These are phyloP conservation scores for Linderniella brevidens DNA, from an alignment of 257 asterid genomes.

Conservation along the genomic window DNA sequence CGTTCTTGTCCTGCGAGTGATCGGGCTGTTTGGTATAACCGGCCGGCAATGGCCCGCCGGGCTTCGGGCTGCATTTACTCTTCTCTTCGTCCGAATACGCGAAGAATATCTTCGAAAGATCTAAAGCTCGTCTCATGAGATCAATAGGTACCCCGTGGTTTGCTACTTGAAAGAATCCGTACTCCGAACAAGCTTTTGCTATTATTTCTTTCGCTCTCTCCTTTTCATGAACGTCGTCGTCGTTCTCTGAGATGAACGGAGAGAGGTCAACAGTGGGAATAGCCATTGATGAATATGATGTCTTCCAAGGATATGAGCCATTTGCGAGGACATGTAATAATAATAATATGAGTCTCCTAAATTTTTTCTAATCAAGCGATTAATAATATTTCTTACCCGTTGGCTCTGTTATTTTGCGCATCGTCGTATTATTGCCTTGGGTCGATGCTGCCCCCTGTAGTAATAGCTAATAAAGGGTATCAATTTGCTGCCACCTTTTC, in stretches of 20 bases:
- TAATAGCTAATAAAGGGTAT: too few species aligned
- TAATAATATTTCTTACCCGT: too few species aligned
- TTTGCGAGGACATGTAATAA: too few species aligned
- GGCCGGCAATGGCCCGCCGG: conserved; percentile 33
- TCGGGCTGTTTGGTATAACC: conserved; percentile 39
- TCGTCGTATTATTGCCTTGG: too few species aligned
- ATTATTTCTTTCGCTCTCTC: conserved; percentile 21
- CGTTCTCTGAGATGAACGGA: conserved; percentile 18
- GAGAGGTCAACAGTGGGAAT: conserved; percentile 43
- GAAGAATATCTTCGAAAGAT: conserved; percentile 24
- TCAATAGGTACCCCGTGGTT: conserved; percentile 30
- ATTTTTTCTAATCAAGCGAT: too few species aligned
- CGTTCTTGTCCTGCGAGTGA: conserved; percentile 30
- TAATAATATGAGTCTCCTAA: too few species aligned
- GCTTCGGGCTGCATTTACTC: conserved; percentile 16
- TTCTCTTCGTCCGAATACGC: conserved; percentile 29
- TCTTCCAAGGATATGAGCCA: too few species aligned
- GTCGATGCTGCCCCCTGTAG: too few species aligned
- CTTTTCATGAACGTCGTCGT: conserved; percentile 20
- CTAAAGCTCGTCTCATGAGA: conserved; percentile 12
- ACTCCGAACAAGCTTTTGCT: conserved; percentile 16
- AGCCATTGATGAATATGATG: too few species aligned
- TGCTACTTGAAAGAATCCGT: conserved; percentile 27
- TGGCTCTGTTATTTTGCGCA: too few species aligned
- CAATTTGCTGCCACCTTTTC: too few species aligned